Conservation (phyloP, 2,329 filamentous ascomycete species). For the Aspergillus awamori region DNA sequence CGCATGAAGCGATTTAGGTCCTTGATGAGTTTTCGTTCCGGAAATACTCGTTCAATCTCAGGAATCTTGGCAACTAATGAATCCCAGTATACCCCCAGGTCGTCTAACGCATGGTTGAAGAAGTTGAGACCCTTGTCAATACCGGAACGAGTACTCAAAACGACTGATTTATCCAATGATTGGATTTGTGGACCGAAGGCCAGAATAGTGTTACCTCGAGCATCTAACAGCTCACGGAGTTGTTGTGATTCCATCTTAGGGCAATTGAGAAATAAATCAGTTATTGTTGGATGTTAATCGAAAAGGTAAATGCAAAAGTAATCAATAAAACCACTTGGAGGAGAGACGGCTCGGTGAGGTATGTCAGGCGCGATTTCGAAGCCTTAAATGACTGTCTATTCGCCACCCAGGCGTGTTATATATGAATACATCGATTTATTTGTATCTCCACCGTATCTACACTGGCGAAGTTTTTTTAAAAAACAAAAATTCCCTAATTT, state of each 20-base stretch:
- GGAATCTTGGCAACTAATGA: neutral
- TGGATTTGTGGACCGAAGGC: constrained; percentile 10
- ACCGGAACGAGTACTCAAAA: neutral
- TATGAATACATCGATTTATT: too few species aligned
- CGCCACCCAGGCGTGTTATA: too few species aligned
- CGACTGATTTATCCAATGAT: neutral
- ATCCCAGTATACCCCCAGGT: neutral
- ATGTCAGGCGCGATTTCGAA: too few species aligned
- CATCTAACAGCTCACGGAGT: neutral
- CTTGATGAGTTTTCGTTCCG: neutral
- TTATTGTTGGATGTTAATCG: too few species aligned
- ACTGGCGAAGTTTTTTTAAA: too few species aligned
- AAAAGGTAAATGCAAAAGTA: too few species aligned
- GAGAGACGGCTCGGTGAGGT: too few species aligned
- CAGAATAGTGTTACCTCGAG: neutral
- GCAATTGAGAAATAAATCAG: too few species aligned
- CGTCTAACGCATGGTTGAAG: neutral
- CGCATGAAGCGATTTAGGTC: neutral
- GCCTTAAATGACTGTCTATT: too few species aligned
- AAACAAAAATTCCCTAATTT: too few species aligned
- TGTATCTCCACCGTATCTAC: too few species aligned
- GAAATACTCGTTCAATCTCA: neutral
- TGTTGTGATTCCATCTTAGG: neutral
- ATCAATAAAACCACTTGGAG: too few species aligned
- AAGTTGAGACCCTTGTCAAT: neutral